Conservation (phyloP, 345 rosid species). For the Salix arbutifolia region DNA sequence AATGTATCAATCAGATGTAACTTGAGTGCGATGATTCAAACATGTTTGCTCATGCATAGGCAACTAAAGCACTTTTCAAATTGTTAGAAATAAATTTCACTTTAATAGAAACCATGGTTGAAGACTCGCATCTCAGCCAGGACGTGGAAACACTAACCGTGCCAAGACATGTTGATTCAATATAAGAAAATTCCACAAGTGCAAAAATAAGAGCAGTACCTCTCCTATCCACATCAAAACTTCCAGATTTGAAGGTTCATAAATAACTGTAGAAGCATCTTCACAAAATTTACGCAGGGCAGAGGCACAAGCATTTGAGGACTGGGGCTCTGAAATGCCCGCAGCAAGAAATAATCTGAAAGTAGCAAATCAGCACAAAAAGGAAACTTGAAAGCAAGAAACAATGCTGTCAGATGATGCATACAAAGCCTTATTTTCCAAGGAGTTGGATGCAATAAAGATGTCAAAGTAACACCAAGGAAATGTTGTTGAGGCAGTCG, state of each 20-base stretch:
- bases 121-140: neutral
- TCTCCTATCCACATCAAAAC: conserved; percentile 88
- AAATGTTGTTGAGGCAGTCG: neutral
- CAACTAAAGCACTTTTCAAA: neutral
- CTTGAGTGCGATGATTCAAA: neutral
- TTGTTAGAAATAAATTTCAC: neutral
- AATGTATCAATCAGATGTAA: too few relatives aligned
- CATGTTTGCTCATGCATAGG: neutral
- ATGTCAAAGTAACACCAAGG: neutral
- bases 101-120: neutral
- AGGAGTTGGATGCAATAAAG: neutral
- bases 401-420: neutral
- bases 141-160: neutral
- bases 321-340: conserved; percentile 73
- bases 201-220: conserved; percentile 35
- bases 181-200: conserved; percentile 1
- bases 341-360: conserved; percentile 94
- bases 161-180: neutral
- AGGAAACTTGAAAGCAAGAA: conserved; percentile 10
- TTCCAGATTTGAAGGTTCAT: conserved; percentile 81
- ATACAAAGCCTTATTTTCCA: conserved; percentile 3
- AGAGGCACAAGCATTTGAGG: conserved; percentile 77
- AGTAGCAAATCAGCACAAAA: conserved; percentile 42
- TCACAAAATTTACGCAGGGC: conserved; percentile 90
- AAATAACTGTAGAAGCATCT: conserved; percentile 63